phyloP scores from a whole-genome alignment of 352 stramenopile species.

The Pythium sukuiense region DNA sequence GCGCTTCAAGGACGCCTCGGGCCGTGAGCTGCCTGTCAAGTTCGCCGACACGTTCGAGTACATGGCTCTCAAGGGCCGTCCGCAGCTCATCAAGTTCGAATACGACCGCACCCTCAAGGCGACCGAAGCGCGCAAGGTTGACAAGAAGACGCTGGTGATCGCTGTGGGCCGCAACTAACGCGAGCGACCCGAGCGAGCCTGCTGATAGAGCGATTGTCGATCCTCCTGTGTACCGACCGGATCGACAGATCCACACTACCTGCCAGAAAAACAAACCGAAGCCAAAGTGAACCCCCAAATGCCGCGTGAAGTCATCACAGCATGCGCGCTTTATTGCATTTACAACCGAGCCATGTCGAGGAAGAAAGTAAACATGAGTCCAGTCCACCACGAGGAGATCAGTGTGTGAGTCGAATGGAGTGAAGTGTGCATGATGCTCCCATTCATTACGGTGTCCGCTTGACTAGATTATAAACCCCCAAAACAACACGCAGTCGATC shows the following conservation, averaged over 20 bases:
- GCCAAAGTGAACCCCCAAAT: neutral
- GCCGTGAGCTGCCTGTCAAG: conserved; percentile 59
- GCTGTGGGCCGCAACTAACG: conserved; percentile 77
- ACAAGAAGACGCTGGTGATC: conserved; percentile 73
- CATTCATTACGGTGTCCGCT: no score
- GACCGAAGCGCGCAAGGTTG: conserved; percentile 60
- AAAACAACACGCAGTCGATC: neutral
- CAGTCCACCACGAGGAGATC: neutral
- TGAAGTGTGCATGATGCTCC: neutral
- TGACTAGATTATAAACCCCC: no score
- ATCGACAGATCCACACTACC: neutral
- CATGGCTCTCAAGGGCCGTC: conserved; percentile 66
- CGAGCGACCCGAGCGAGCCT: neutral
- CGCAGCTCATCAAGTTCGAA: conserved; percentile 65
- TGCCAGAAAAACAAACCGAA: no score
- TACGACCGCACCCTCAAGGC: conserved; percentile 65
- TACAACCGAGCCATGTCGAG: neutral
- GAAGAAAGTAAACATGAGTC: conserved; percentile 1
- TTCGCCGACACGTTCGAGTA: conserved; percentile 74
- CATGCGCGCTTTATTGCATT: neutral
- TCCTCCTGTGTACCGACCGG: no score
- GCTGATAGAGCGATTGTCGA: neutral
- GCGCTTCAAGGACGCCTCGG: conserved; percentile 55
- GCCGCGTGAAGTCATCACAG: neutral
- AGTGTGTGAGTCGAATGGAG: neutral